A percentile compares a stretch with the other conserved stretches of the same genome.
Conservation (phyloP, 2,329 filamentous ascomycete species). For the Alternaria arbusti region DNA sequence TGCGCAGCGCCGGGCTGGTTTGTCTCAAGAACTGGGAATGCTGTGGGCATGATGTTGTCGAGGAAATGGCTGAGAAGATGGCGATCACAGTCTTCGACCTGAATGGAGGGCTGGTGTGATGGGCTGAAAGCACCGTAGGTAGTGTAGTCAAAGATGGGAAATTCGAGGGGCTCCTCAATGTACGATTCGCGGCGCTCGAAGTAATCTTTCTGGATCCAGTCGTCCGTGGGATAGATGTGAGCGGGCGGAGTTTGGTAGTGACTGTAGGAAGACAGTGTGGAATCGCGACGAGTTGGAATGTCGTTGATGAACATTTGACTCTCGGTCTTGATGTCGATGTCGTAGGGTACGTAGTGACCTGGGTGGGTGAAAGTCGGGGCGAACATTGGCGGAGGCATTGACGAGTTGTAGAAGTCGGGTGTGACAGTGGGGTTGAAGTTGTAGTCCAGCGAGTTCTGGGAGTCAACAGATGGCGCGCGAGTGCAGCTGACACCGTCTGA, state of each 20-base stretch:
- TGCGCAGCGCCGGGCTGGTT: slow-evolving; percentile 85
- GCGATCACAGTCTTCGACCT: slow-evolving; percentile 87
- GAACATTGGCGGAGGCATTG: slow-evolving; percentile 62
- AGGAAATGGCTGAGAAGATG: slow-evolving; percentile 90
- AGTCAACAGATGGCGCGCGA: slow-evolving; percentile 79
- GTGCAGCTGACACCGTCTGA: slow-evolving; percentile 73
- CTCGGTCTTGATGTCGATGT: slow-evolving; percentile 96
- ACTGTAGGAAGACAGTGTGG: slow-evolving; percentile 89
- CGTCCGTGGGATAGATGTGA: slow-evolving; percentile 69
- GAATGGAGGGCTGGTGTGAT: slow-evolving; percentile 73
- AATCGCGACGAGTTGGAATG: slow-evolving; percentile 82
- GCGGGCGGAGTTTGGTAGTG: slow-evolving; percentile 83
- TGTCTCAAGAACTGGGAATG: slow-evolving; percentile 90
- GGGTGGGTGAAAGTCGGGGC: slow-evolving; percentile 56
- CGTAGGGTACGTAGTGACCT: slow-evolving; percentile 77
- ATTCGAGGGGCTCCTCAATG: slow-evolving; percentile 63
- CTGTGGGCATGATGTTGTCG: slow-evolving; percentile 81
- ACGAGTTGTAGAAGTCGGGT: slow-evolving; percentile 64
- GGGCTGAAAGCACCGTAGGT: slow-evolving; percentile 68
- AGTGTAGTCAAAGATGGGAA: slow-evolving; percentile 83
- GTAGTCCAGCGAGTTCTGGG: slow-evolving; percentile 70
- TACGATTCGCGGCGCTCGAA: slow-evolving; percentile 74
- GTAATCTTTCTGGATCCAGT: slow-evolving; percentile 75
- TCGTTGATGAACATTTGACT: slow-evolving; percentile 93
- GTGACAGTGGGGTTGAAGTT: slow-evolving; percentile 69